A percentile compares a stretch with the other conserved stretches of the same genome.
Conservation (phyloP, 352 stramenopile genomes). For the Globisporangium canariense region DNA sequence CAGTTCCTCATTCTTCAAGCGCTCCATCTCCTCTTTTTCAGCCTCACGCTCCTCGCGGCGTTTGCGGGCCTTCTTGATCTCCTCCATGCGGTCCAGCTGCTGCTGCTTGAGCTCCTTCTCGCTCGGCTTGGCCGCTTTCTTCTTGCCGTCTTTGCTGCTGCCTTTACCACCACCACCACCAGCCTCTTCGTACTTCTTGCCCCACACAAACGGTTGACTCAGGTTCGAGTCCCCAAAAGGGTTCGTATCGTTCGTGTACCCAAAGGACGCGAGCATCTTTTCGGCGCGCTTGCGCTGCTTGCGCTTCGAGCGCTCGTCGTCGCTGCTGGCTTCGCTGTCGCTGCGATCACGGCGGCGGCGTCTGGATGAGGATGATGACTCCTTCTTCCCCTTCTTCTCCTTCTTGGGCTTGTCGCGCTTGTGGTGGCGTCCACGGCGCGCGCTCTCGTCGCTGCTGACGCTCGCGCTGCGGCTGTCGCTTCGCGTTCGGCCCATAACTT, state of each 20-base stretch:
- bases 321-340: conserved; percentile 11
- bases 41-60: conserved; percentile 85
- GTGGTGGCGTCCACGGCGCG: not conserved
- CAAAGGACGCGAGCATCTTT: conserved; percentile 82
- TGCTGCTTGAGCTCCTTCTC: conserved; percentile 58
- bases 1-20: conserved; percentile 93
- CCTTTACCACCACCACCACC: conserved; percentile 5
- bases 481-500: conserved; percentile 4
- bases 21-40: conserved; percentile 95
- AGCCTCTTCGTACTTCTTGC: conserved; percentile 91
- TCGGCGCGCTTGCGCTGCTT: conserved; percentile 66
- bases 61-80: conserved; percentile 95
- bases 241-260: conserved; percentile 99
- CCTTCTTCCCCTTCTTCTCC: conserved; percentile 2
- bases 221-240: conserved; percentile 98
- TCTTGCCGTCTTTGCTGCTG: not conserved
- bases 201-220: conserved; percentile 96
- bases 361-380: not conserved
- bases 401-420: conserved; percentile 1
- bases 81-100: conserved; percentile 86
- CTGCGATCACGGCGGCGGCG: conserved; percentile 2
- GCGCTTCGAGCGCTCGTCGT: conserved; percentile 42
- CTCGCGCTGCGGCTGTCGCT: conserved; percentile 13
- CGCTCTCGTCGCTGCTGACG: conserved; percentile 3
- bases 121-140: conserved; percentile 20